Evolutionary conservation across 2,329 filamentous ascomycete genomes (phyloP).

Genomic region (Exophiala sp.): DNA sequence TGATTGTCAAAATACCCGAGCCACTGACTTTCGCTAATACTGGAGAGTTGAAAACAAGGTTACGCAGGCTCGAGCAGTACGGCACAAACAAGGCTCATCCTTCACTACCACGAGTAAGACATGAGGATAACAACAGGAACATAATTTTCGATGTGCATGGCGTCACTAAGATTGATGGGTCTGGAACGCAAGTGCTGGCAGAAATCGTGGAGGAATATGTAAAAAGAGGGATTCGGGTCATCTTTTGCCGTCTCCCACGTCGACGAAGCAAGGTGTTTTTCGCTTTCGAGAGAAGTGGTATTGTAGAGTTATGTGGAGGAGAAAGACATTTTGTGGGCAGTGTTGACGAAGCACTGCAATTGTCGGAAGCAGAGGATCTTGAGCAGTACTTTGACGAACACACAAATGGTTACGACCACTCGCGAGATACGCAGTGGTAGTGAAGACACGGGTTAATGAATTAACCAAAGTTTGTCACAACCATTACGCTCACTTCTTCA

Average conservation of each 20-base stretch:
- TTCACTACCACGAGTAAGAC: conserved; percentile 73
- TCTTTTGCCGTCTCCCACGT: conserved; percentile 53
- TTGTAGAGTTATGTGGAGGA: conserved; percentile 78
- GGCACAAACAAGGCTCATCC: conserved; percentile 84
- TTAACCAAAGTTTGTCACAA: neutral
- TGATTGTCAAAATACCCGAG: conserved; percentile 97
- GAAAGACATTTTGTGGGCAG: conserved; percentile 72
- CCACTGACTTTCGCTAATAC: conserved; percentile 97
- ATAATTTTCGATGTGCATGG: conserved; percentile 97
- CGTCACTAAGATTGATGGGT: conserved; percentile 92
- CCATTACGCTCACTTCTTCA: neutral
- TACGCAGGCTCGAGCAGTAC: conserved; percentile 82
- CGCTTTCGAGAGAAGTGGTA: conserved; percentile 74
- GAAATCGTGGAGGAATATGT: conserved; percentile 84
- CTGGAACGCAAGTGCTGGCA: conserved; percentile 81
- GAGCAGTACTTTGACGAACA: conserved; percentile 34
- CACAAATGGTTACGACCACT: conserved; percentile 3
- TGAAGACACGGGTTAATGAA: neutral
- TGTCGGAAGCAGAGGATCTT: conserved; percentile 69
- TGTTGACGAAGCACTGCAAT: conserved; percentile 77
- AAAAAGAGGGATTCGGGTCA: conserved; percentile 63
- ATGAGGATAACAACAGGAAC: conserved; percentile 79
- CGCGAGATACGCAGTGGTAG: conserved; percentile 5
- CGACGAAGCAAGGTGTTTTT: conserved; percentile 60
- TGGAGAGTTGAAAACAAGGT: conserved; percentile 78